A percentile compares a stretch with the other conserved stretches of the same genome.
Evolutionary conservation across 192 early-diverging fungal species (phyloP).

Genomic region (Chytriomyces sp.): DNA sequence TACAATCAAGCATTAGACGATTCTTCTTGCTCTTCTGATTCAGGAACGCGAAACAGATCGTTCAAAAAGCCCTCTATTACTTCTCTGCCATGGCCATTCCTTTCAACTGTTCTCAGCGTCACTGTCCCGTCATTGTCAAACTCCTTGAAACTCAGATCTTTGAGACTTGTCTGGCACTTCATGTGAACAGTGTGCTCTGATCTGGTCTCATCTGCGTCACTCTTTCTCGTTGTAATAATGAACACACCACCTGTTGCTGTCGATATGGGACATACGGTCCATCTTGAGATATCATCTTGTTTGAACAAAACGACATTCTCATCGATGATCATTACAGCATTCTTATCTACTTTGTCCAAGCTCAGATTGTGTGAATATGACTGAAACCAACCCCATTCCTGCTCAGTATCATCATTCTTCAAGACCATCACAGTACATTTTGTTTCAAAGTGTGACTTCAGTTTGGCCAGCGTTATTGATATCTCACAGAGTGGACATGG

Average conservation of each 20-base stretch:
- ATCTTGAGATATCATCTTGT: neutral
- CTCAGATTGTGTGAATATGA: neutral
- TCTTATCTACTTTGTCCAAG: constrained; percentile 6
- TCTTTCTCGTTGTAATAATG: neutral
- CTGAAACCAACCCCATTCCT: too few relatives aligned
- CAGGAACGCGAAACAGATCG: neutral
- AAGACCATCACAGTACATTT: neutral
- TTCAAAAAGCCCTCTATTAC: neutral
- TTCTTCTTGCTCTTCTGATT: neutral
- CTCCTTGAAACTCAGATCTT: neutral
- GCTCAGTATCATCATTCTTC: constrained; percentile 1
- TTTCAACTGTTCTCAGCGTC: neutral
- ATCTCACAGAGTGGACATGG: neutral
- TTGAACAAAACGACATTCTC: neutral
- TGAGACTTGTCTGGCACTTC: constrained; percentile 9
- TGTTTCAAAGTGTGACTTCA: constrained; percentile 1
- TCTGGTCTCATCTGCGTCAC: neutral
- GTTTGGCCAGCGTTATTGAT: neutral
- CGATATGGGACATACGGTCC: neutral
- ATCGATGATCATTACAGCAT: constrained; percentile 5
- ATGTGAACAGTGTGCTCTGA: neutral
- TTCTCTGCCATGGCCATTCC: neutral
- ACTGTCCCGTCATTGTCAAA: neutral
- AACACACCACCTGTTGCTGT: neutral
- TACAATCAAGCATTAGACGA: neutral